Evolutionary conservation across 176 grass and related monocot genomes (phyloP), one percentile per base, ranked within the genome.

Genomic region (Oryza nivara): DNA sequence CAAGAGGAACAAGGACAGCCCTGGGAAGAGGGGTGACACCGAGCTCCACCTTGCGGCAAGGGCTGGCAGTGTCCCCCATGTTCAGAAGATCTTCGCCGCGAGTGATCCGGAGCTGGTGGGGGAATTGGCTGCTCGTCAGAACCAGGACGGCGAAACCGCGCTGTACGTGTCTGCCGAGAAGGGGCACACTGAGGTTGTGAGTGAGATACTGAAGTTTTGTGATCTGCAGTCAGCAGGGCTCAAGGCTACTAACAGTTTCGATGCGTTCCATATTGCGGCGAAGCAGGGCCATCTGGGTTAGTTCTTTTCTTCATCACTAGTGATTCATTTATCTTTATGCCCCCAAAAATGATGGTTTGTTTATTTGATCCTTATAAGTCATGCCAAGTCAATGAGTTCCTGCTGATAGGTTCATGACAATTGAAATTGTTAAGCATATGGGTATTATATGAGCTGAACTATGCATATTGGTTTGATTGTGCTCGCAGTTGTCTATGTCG

Each of bases 261-360:
- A 98, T 74, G 86, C 95, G 16, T 92, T 98, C 71, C 95, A 95
- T 90, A 92, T 98, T 25, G 95, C 95, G 0, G 91, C 93, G 4
- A 98, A 98, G 76, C 88, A 95, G 83, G 95, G 95, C 25, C 87
- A 98, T 91, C 90, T 98, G 47, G 91, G 95, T 98, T 81, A 88
- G 90, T 83, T 88, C 36, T 63, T 74, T 30, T 7, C 9, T 67
- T 79, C 25, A 22, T 23, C 56, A 22, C 9, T 61, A 22, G 7
- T 61, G 56, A 22, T 80, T 49, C 23, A 43, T 52, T 38, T 70
- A 79, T 49, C 25, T 26, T 70, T 67, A 65, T 11, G 20, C 58
- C n/a, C 6, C 7, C 0, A 23, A 63, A 20, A 63, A 83, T 54
- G 13, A 13, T 75, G 9, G 58, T 61, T 10, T 70, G 13, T 43